Base-by-base conservation (phyloP, 768 basidiomycete genomes). In the Tremella yokohamensis region DNA sequence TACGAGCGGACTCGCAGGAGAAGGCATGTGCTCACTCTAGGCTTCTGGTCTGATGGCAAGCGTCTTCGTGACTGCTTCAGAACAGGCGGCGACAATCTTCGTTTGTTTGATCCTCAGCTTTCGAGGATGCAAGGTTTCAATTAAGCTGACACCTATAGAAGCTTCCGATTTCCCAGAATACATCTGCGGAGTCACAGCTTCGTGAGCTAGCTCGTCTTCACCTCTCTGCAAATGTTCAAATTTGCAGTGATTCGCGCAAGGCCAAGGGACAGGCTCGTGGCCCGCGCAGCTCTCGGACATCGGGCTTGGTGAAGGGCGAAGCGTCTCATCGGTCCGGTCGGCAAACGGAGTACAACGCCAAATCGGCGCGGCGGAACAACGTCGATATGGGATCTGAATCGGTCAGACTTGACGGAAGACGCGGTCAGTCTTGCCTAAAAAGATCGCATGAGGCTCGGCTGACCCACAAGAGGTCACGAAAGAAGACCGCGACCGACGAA, bases 41-140 rank as follows among this genome's bases (percentile, higher is more conserved):
- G 75, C 0, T 74, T 76, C 54, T 75, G 70, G 65, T 75, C 73
- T 1, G 70, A 70, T 54, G 75, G 75, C 3, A 66, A 64, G n/a
- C 56, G 69, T 11, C 49, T 76, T 7, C 54, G 34, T 20, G 68
- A 73, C 48, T 67, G 69, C 19, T 63, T 65, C 40, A 58, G 59
- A 16, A 70, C 66, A 55, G 70, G 70, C 3, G 70, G 60, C 0
- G 66, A 70, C 47, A 65, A 65, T 24, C 58, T 70, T 7, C 49
- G 72, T 70, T 40, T 58, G 70, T 52, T 8, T 37, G 16, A 8
- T 34, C 11, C 29, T 34, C 29, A 34, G 29, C 11, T 11, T 6
- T 34, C 11, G 11, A 6, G 11, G 16, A 16, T 25, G 4, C 11
- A 8, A 8, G n/a, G 13, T 16, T 29, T 15, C 29, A 49, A n/a